Evolutionary conservation across 176 grass and related monocot genomes (phyloP), one percentile per base, ranked within the genome.

Genomic region (Paspalum vaginatum): DNA sequence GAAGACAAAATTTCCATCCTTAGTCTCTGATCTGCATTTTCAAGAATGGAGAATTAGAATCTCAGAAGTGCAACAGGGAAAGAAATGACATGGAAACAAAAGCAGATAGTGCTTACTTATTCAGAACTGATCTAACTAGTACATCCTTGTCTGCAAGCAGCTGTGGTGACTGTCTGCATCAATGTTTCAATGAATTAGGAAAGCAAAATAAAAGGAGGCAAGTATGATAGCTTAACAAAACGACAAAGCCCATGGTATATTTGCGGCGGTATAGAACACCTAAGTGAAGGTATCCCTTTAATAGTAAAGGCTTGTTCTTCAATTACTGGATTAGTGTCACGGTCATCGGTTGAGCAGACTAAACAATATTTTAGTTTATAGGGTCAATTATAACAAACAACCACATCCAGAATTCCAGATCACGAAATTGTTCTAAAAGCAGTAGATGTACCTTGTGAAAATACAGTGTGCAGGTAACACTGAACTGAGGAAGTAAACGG

Each of bases 1-100:
- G 13, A 98, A 98, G 59, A 93, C 78, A 87, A 95, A 92, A 86
- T 90, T 71, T 2, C 95, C 95, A 77, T 74, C 92, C 85, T 94
- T 98, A 61, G 82, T 87, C 26, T 91, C 92, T 58, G 88, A 91
- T 54, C 92, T 98, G 78, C 9, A 84, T 75, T 81, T 81, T 17
- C 42, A 84, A 66, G n/a, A 58, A 72, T 59, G 45, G 39, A 76
- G 46, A 79, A 86, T 63, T 44, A 83, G 60, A 20, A 38, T 64
- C 72, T 63, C 65, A 76, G 9, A 41, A 61, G 24, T 73, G 20
- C 65, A 61, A n/a, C 51, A 58, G 42, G 43, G 75, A 22, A 37
- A 15, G n/a, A 24, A 51, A 72, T 27, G 57, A 72, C 51, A 40
- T 66, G 20, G 22, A 60, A 53, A 50, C 42, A 85, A 69, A 66